Conservation (phyloP, 306 rosid genomes). For the Cicer bijugum region DNA sequence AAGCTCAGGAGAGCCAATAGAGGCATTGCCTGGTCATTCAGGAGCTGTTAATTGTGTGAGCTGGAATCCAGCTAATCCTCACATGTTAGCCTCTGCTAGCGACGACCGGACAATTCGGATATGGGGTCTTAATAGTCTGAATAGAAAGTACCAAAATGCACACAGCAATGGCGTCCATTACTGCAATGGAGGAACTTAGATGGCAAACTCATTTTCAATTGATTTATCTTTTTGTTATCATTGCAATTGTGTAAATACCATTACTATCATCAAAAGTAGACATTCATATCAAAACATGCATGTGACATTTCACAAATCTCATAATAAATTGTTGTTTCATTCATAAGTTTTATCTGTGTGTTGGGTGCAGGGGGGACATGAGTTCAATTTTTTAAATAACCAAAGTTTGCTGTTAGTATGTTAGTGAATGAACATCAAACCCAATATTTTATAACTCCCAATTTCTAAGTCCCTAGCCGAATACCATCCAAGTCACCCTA, state of each 20-base stretch:
- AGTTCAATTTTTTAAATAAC: background rate
- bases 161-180: constrained; percentile 77
- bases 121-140: constrained; percentile 83
- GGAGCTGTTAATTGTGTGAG: constrained; percentile 95
- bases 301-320: constrained; percentile 61
- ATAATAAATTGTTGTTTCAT: constrained; percentile 56
- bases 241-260: constrained; percentile 83
- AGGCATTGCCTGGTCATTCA: constrained; percentile 83
- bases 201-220: constrained; percentile 49
- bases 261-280: constrained; percentile 59
- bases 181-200: constrained; percentile 85
- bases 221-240: constrained; percentile 52
- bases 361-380: background rate
- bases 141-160: constrained; percentile 58
- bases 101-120: constrained; percentile 93
- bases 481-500: too few species aligned
- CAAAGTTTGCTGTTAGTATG: background rate
- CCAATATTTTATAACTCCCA: too few species aligned
- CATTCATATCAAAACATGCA: constrained; percentile 74
- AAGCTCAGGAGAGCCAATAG: constrained; percentile 74
- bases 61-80: constrained; percentile 95
- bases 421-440: background rate
- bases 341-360: background rate
- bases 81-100: constrained; percentile 97
- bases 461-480: too few species aligned